phyloP scores from a whole-genome alignment of 805 yeast species.

The Alloascoidea africana region DNA sequence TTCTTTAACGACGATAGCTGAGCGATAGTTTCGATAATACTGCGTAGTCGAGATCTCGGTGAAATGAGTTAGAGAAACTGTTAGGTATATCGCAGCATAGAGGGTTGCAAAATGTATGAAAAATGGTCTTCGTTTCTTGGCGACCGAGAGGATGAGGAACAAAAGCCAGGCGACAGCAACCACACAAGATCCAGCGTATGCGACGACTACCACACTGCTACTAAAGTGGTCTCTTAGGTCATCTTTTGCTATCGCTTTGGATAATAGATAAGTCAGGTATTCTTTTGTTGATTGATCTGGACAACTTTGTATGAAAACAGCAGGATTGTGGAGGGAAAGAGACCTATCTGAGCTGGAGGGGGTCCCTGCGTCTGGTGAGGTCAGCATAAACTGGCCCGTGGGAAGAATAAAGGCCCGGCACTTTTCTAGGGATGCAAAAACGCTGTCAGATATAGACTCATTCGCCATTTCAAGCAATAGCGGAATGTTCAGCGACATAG shows the following conservation, averaged over 20 bases:
- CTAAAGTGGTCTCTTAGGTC: not conserved
- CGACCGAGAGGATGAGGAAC: constrained; percentile 35
- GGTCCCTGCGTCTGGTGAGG: too few relatives aligned
- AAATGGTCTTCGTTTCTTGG: constrained; percentile 41
- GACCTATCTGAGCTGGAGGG: too few relatives aligned
- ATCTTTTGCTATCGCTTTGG: not conserved
- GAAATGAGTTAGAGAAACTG: constrained; percentile 31
- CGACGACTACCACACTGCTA: constrained; percentile 12
- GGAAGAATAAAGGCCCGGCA: too few relatives aligned
- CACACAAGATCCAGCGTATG: constrained; percentile 37
- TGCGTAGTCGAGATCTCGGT: constrained; percentile 33
- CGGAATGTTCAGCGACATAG: too few relatives aligned
- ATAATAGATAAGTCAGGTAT: not conserved
- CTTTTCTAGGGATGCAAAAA: too few relatives aligned
- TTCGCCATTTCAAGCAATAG: too few relatives aligned
- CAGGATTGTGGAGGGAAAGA: not conserved
- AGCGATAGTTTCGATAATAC: constrained; percentile 37
- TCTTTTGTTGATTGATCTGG: not conserved
- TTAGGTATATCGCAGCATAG: constrained; percentile 35
- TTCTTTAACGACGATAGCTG: constrained; percentile 25
- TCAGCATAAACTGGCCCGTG: too few relatives aligned
- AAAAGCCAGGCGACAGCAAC: constrained; percentile 63
- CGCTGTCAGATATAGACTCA: too few relatives aligned
- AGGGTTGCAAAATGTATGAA: constrained; percentile 43
- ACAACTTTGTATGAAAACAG: not conserved